Evolutionary conservation across 2,329 filamentous ascomycete genomes (phyloP), one percentile per base, ranked within the genome.

Genomic region (Microdochium bolleyi): DNA sequence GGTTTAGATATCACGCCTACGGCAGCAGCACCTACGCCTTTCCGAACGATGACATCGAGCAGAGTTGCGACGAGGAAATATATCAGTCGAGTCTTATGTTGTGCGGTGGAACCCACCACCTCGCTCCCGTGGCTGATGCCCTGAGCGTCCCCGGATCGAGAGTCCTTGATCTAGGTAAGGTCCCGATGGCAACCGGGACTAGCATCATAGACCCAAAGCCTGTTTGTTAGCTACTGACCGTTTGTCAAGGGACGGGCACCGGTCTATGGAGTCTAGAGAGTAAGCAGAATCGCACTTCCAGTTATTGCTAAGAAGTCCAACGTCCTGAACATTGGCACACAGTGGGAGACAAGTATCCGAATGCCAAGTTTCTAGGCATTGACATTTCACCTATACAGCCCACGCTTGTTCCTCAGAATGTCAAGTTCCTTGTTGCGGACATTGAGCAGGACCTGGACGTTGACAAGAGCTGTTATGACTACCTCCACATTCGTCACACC

Each of bases 401-500:
- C 2, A 65, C 64, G 34, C 73, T 69, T 65, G 72, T 84, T 13
- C 83, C 82, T 16, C 73, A 77, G 11, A 85, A 85, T 60, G 73
- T 81, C n/a, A 72, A 71, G 8, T 85, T 85, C 66, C 70, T 83
- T 54, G 74, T 87, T 10, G 83, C 86, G 59, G 82, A 86, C 60
- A 75, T 77, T 50, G 80, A 84, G 56, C 72, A 78, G 49, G 73
- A 79, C 9, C 87, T 83, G 83, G 57, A 67, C 3, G 68, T 70
- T 24, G 41, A 46, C 16, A 79, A 77, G 50, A 65, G 71, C 3
- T 69, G 76, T 51, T 83, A 79, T 60, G 81, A 85, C 62, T 74
- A 79, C 56, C 75, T 85, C 1, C 74, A 73, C 71, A 77, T 73
- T 60, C 73, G 67, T 59, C 75, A 61, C 60, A 76, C 69, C 71